phyloP scores from a whole-genome alignment of 257 asterid species.

The Primulina tabacum region DNA sequence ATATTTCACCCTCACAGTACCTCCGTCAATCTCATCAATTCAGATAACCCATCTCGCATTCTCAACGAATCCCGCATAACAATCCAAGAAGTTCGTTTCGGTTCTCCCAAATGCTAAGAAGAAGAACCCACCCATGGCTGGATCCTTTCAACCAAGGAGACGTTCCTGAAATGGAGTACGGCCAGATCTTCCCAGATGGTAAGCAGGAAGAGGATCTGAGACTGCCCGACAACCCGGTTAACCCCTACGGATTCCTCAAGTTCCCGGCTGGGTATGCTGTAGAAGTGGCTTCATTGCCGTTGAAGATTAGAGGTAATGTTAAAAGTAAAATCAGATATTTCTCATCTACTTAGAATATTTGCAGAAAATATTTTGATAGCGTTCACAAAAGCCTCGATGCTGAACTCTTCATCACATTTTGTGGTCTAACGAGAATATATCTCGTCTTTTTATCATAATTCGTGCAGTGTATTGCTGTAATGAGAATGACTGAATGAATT shows the following conservation, averaged over 20 bases:
- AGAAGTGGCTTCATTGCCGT: slow-evolving; percentile 28
- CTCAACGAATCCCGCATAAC: slow-evolving; percentile 10
- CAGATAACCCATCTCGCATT: background rate
- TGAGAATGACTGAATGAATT: no score
- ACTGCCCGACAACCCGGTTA: slow-evolving; percentile 73
- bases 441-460: no score
- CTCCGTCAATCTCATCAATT: slow-evolving; percentile 33
- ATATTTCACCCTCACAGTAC: no score
- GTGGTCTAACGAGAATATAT: no score
- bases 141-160: slow-evolving; percentile 38
- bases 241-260: slow-evolving; percentile 79
- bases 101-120: background rate
- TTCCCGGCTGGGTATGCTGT: slow-evolving; percentile 57
- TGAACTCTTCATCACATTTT: no score
- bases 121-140: background rate
- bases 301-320: background rate
- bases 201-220: slow-evolving; percentile 81
- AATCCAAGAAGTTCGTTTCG: background rate
- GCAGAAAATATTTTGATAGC: no score
- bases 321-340: no score
- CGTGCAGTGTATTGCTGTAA: no score
- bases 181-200: slow-evolving; percentile 56
- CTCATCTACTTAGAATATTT: no score
- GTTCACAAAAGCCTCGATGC: no score
- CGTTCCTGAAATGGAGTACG: slow-evolving; percentile 79